Percentiles rank a stretch among this genome's conserved stretches.
These are phyloP conservation scores for Zizania latifolia DNA, from an alignment of 176 grass and related monocot species.

Conservation along the genomic window DNA sequence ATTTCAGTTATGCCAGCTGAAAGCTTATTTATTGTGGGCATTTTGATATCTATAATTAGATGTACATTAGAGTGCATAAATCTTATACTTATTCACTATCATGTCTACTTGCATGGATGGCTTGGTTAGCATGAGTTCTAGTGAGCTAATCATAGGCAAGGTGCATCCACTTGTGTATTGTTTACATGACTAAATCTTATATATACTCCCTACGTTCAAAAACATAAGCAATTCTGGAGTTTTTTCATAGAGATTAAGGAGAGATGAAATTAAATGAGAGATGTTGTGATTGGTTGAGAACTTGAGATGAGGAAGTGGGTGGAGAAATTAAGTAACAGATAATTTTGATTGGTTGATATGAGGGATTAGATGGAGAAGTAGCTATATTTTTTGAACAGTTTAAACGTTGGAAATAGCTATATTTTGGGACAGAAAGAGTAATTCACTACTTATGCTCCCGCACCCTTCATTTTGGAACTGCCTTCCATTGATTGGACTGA, in stretches of 20 bases:
- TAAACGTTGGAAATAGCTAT: too few relatives aligned
- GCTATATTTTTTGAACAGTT: too few relatives aligned
- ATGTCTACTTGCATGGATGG: not conserved
- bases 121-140: not conserved
- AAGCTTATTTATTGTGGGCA: not conserved
- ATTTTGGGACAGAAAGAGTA: too few relatives aligned
- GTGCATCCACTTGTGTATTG: not conserved
- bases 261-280: too few relatives aligned
- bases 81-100: not conserved
- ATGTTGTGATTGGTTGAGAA: too few relatives aligned
- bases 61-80: not conserved
- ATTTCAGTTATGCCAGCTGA: not conserved
- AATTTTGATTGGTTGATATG: too few relatives aligned
- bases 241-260: too few relatives aligned
- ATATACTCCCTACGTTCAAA: too few relatives aligned
- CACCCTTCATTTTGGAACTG: not conserved
- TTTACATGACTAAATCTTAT: not conserved
- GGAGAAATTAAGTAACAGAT: too few relatives aligned
- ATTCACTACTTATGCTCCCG: not conserved
- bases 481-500: not conserved
- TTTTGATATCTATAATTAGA: not conserved
- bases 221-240: too few relatives aligned
- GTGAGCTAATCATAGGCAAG: not conserved
- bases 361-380: too few relatives aligned
- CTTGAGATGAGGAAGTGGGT: too few relatives aligned